Evolutionary conservation across 2,329 filamentous ascomycete species (phyloP).

Genomic region (Aspergillus sclerotialis): DNA sequence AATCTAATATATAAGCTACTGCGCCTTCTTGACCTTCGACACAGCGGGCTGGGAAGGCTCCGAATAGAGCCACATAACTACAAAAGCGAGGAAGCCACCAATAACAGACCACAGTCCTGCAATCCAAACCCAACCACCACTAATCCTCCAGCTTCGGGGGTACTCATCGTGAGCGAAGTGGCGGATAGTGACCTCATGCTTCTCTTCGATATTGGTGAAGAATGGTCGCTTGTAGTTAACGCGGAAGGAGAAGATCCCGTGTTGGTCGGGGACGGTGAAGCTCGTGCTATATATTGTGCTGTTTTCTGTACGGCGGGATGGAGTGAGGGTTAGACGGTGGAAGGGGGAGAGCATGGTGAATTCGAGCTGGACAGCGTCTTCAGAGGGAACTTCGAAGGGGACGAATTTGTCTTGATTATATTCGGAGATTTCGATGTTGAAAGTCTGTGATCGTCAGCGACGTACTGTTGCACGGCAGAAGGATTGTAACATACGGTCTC

Average conservation of each 20-base stretch:
- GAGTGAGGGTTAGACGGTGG: slow-evolving; percentile 71
- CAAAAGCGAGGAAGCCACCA: slow-evolving; percentile 76
- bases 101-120: slow-evolving; percentile 79
- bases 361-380: slow-evolving; percentile 81
- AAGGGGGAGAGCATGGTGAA: slow-evolving; percentile 99
- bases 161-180: slow-evolving; percentile 98
- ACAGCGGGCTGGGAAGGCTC: slow-evolving; percentile 41
- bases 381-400: slow-evolving; percentile 63
- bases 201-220: slow-evolving; percentile 82
- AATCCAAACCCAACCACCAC: slow-evolving; percentile 91
- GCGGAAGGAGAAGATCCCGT: slow-evolving; percentile 98
- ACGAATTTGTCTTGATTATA: slow-evolving; percentile 67
- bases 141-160: slow-evolving; percentile 83
- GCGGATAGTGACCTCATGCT: slow-evolving; percentile 86
- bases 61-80: slow-evolving; percentile 79
- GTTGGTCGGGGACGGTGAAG: slow-evolving; percentile 88
- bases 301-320: slow-evolving; percentile 53
- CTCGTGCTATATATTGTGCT: slow-evolving; percentile 65
- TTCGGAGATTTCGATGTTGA: slow-evolving; percentile 83
- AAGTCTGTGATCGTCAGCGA: no score
- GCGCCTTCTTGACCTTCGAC: slow-evolving; percentile 42
- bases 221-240: slow-evolving; percentile 97
- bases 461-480: no score
- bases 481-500: slow-evolving; percentile 82
- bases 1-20: slow-evolving; percentile 26